phyloP scores from a whole-genome alignment of 2,329 filamentous ascomycete species.

The Aspergillaceae sp. region DNA sequence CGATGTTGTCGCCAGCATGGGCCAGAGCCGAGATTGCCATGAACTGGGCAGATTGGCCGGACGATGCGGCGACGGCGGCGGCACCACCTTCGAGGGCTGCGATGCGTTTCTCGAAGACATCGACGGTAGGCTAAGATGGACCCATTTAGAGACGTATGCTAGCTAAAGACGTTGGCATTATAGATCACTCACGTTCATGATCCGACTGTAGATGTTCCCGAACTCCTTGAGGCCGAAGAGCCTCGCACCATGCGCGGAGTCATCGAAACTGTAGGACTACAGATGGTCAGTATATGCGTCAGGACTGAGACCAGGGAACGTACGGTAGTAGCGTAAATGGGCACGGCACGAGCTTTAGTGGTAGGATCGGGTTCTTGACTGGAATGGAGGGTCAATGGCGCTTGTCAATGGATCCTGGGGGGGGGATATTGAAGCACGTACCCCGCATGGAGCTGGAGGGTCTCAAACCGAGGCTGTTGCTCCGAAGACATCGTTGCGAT shows the following conservation, averaged over 20 bases:
- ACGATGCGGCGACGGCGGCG: constrained; percentile 74
- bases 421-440: constrained; percentile 33
- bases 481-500: constrained; percentile 22
- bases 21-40: constrained; percentile 80
- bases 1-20: constrained; percentile 82
- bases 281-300: not conserved
- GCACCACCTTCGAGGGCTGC: constrained; percentile 91
- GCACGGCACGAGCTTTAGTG: constrained; percentile 83
- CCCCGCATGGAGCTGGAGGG: constrained; percentile 78
- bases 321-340: constrained; percentile 88
- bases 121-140: constrained; percentile 66
- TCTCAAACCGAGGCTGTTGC: constrained; percentile 59
- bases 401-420: not conserved
- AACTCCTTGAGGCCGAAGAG: constrained; percentile 95
- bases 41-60: constrained; percentile 86
- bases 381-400: constrained; percentile 4
- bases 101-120: constrained; percentile 93
- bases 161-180: not conserved
- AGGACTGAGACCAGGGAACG: constrained; percentile 7
- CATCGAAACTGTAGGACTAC: constrained; percentile 85
- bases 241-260: constrained; percentile 88
- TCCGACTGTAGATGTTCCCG: constrained; percentile 95
- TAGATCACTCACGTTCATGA: constrained; percentile 66
- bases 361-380: constrained; percentile 72
- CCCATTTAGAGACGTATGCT: not conserved